phyloP scores from a whole-genome alignment of 106 monocot genomes.

The Allium fistulosum region DNA sequence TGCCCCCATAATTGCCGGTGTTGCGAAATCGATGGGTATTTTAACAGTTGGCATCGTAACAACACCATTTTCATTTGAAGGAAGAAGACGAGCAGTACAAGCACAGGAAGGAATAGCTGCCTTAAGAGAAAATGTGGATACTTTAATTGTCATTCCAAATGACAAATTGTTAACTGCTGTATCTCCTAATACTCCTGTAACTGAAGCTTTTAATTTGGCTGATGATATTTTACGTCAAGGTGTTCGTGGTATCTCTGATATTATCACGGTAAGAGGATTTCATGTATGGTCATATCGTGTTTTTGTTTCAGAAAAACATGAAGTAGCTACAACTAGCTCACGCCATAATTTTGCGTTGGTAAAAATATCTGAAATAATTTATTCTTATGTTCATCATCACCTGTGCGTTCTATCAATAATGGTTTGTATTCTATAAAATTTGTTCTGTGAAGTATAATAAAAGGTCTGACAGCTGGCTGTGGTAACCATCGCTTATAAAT shows the following conservation, averaged over 20 bases:
- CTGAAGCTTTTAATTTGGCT: constrained; percentile 91
- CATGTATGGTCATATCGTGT: neutral
- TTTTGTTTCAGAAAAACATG: no score
- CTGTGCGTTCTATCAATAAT: no score
- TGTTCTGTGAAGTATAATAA: no score
- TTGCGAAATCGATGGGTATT: constrained; percentile 86
- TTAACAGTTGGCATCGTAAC: constrained; percentile 87
- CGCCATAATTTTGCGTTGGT: no score
- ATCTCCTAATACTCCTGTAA: constrained; percentile 83
- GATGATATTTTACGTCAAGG: constrained; percentile 92
- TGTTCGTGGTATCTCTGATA: constrained; percentile 90
- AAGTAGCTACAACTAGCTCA: no score
- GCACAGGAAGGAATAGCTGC: constrained; percentile 95
- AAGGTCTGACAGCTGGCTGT: no score
- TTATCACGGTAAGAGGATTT: constrained; percentile 51
- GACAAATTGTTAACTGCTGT: constrained; percentile 86
- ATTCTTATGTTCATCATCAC: no score
- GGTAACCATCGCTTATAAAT: no score
- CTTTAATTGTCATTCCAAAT: constrained; percentile 88
- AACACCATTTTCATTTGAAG: constrained; percentile 85
- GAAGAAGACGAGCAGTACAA: constrained; percentile 71
- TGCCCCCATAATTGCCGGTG: constrained; percentile 74
- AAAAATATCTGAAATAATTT: no score
- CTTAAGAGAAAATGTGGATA: constrained; percentile 81
- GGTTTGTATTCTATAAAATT: no score